A percentile compares a stretch with the other conserved stretches of the same genome.
phyloP scores from a whole-genome alignment of 2,329 filamentous ascomycete genomes.

The Ambrosiella xylebori region DNA sequence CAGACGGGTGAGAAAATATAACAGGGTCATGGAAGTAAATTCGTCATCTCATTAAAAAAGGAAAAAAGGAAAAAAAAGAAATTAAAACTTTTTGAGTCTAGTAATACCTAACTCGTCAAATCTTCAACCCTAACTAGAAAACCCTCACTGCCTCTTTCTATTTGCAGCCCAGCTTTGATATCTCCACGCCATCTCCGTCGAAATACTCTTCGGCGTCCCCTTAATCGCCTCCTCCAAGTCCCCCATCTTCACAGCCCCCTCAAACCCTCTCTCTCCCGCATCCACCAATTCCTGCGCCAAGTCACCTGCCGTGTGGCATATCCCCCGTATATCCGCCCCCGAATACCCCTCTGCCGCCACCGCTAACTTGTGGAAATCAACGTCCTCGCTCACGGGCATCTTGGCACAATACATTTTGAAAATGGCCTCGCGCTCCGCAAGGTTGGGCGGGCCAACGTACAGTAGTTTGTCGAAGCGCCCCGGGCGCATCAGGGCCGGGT shows the following conservation, averaged over 20 bases:
- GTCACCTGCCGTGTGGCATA: constrained; percentile 30
- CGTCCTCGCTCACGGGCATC: constrained; percentile 40
- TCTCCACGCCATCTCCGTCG: constrained; percentile 7
- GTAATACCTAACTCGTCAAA: background rate
- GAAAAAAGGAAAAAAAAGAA: background rate
- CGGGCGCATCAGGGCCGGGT: constrained; percentile 69
- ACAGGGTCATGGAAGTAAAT: too few relatives aligned
- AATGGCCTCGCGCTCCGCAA: constrained; percentile 57
- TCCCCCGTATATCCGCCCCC: constrained; percentile 58
- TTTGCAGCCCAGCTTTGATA: constrained; percentile 10
- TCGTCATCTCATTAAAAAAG: background rate
- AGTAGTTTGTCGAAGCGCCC: constrained; percentile 73
- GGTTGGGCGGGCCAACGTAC: constrained; percentile 69
- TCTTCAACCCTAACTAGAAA: background rate
- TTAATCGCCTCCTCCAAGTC: constrained; percentile 6
- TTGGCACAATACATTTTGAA: constrained; percentile 48
- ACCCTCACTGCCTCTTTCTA: constrained; percentile 6
- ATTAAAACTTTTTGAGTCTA: background rate
- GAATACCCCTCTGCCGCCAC: constrained; percentile 57
- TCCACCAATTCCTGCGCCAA: constrained; percentile 23
- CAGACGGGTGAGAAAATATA: too few relatives aligned
- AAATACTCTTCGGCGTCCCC: constrained; percentile 10
- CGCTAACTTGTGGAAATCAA: constrained; percentile 50
- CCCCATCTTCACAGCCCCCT: constrained; percentile 8
- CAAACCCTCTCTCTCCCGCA: constrained; percentile 9